Percentiles rank a stretch among this genome's conserved stretches.
Evolutionary conservation across 1,284 basidiomycete genomes (phyloP).

Genomic region (Cryptococcus sp.): DNA sequence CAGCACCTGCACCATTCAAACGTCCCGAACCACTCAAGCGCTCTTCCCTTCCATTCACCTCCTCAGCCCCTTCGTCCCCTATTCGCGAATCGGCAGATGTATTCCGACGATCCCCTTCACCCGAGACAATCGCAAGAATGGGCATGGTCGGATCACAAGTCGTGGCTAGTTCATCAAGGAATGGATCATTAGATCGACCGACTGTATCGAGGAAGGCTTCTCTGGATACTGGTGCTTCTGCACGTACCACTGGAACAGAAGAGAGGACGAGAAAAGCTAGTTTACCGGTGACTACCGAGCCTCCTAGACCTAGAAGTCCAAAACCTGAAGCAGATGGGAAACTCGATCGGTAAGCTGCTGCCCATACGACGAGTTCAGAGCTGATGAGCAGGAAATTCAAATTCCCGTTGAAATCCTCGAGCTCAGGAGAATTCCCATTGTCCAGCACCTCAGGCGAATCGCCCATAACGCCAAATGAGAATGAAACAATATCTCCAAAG

Average conservation of each 20-base stretch:
- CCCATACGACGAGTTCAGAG: neutral
- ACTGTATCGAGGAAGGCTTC: slow-evolving; percentile 6
- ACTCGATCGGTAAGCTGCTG: slow-evolving; percentile 32
- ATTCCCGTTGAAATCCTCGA: slow-evolving; percentile 29
- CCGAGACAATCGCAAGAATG: slow-evolving; percentile 47
- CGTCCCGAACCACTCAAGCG: slow-evolving; percentile 36
- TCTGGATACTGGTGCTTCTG: slow-evolving; percentile 7
- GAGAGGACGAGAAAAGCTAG: slow-evolving; percentile 13
- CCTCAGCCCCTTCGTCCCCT: slow-evolving; percentile 21
- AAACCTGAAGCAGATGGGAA: slow-evolving; percentile 46
- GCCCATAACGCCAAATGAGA: neutral
- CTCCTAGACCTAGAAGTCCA: slow-evolving; percentile 34
- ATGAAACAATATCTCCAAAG: neutral
- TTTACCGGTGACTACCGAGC: slow-evolving; percentile 8
- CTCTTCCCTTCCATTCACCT: slow-evolving; percentile 29
- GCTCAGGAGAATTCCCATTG: neutral
- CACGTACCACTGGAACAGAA: slow-evolving; percentile 3
- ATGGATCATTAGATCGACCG: neutral
- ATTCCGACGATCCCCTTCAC: slow-evolving; percentile 37
- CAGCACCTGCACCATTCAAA: slow-evolving; percentile 54
- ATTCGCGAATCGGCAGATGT: slow-evolving; percentile 23
- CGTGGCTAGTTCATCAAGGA: slow-evolving; percentile 1
- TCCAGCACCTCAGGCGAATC: neutral
- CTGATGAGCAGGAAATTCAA: slow-evolving; percentile 33
- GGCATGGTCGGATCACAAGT: slow-evolving; percentile 31